phyloP scores from a whole-genome alignment of 2,329 filamentous ascomycete species.

The Rutstroemia sp. region DNA sequence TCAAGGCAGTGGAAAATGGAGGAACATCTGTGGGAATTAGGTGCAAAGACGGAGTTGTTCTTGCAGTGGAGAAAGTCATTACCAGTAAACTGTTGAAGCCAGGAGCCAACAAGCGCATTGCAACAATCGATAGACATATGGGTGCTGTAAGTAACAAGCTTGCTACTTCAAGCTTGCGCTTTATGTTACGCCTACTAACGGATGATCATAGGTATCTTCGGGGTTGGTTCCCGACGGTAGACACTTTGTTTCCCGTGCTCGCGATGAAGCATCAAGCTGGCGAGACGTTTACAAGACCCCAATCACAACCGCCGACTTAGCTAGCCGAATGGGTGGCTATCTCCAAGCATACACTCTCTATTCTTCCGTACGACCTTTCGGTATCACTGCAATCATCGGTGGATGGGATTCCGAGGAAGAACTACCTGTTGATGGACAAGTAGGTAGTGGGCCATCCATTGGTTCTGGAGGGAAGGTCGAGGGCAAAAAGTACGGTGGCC shows the following conservation, averaged over 20 bases:
- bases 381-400: conserved; percentile 88
- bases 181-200: conserved; percentile 12
- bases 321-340: conserved; percentile 89
- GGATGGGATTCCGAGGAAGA: conserved; percentile 90
- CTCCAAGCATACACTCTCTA: conserved; percentile 97
- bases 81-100: conserved; percentile 92
- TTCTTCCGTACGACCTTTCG: conserved; percentile 92
- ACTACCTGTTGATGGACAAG: conserved; percentile 80
- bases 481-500: conserved; percentile 74
- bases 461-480: conserved; percentile 79
- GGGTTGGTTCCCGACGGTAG: conserved; percentile 91
- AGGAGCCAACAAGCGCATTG: conserved; percentile 94
- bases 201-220: conserved; percentile 68
- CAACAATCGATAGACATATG: conserved; percentile 86
- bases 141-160: conserved; percentile 63
- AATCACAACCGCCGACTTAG: conserved; percentile 81
- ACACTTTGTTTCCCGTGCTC: conserved; percentile 89
- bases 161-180: not conserved
- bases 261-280: conserved; percentile 89
- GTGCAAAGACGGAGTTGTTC: conserved; percentile 93
- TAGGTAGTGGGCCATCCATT: conserved; percentile 69
- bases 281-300: conserved; percentile 90
- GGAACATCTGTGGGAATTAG: conserved; percentile 93
- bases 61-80: conserved; percentile 95
- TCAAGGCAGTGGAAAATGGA: conserved; percentile 97